Evolutionary conservation across 495 filamentous ascomycete genomes (phyloP).

Genomic region (Darksidea phi): DNA sequence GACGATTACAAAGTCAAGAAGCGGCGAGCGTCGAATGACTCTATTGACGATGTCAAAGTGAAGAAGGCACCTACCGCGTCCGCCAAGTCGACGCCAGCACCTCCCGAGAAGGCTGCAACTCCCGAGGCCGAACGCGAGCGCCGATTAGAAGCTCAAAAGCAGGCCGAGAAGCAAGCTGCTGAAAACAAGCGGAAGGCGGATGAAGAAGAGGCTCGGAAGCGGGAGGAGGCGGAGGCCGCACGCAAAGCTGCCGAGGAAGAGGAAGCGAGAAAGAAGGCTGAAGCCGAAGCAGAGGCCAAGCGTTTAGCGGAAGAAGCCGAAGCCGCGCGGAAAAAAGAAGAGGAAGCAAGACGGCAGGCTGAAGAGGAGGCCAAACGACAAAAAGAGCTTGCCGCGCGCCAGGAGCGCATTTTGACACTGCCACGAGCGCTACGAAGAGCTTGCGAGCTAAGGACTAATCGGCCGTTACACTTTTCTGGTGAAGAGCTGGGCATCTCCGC

Average conservation of each 20-base stretch:
- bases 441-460: constrained; percentile 26
- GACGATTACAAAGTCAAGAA: constrained; percentile 20
- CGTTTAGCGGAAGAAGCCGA: constrained; percentile 32
- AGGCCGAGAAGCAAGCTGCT: constrained; percentile 25
- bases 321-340: constrained; percentile 26
- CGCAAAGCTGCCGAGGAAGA: constrained; percentile 34
- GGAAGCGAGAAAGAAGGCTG: constrained; percentile 23
- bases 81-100: constrained; percentile 26
- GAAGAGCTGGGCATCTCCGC: constrained; percentile 37
- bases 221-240: constrained; percentile 29
- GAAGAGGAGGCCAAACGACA: constrained; percentile 31
- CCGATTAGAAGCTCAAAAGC: constrained; percentile 20
- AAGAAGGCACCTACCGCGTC: constrained; percentile 30
- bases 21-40: constrained; percentile 14
- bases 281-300: constrained; percentile 33
- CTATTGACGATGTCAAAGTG: constrained; percentile 18
- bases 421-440: constrained; percentile 33
- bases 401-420: constrained; percentile 30
- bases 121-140: constrained; percentile 27
- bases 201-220: constrained; percentile 23
- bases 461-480: constrained; percentile 32
- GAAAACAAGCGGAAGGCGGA: constrained; percentile 13
- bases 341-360: constrained; percentile 21
- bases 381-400: constrained; percentile 29
- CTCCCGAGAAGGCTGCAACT: constrained; percentile 29